Percentiles rank a stretch among this genome's conserved stretches.
Conservation (phyloP, 495 filamentous ascomycete species). For the Aspergillus biplanus region DNA sequence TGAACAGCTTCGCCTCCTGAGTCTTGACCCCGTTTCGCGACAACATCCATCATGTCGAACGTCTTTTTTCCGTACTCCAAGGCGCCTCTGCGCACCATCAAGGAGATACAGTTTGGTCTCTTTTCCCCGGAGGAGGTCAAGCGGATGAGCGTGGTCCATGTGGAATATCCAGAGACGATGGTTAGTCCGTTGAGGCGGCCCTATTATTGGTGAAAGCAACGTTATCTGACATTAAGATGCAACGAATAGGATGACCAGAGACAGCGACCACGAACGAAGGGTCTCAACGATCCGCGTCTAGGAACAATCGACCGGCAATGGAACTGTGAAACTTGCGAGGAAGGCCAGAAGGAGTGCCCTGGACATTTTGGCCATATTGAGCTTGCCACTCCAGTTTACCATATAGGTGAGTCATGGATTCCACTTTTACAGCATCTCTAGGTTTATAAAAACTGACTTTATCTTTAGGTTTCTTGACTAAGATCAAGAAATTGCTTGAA, state of each 20-base stretch:
- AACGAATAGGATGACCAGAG: slow-evolving; percentile 75
- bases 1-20: slow-evolving; percentile 12
- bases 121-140: slow-evolving; percentile 97
- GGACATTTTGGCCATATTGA: slow-evolving; percentile 99
- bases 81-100: slow-evolving; percentile 91
- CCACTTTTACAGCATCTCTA: background rate
- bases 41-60: slow-evolving; percentile 78
- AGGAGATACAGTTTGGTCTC: slow-evolving; percentile 98
- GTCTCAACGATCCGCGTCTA: slow-evolving; percentile 90
- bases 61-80: slow-evolving; percentile 89
- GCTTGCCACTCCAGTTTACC: slow-evolving; percentile 90
- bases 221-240: slow-evolving; percentile 29
- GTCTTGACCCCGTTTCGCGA: slow-evolving; percentile 23
- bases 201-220: slow-evolving; percentile 5
- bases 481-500: slow-evolving; percentile 97
- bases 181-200: slow-evolving; percentile 42
- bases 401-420: slow-evolving; percentile 61
- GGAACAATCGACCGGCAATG: slow-evolving; percentile 93
- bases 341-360: slow-evolving; percentile 91
- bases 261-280: slow-evolving; percentile 81
- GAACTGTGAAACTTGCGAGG: slow-evolving; percentile 92
- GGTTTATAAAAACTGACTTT: slow-evolving; percentile 35
- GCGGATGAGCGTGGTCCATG: slow-evolving; percentile 90
- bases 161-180: slow-evolving; percentile 97
- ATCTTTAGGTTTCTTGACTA: slow-evolving; percentile 80